A percentile compares a stretch with the other conserved stretches of the same genome.
Evolutionary conservation across 257 asterid species (phyloP).

Genomic region (Knoxia roxburghii): DNA sequence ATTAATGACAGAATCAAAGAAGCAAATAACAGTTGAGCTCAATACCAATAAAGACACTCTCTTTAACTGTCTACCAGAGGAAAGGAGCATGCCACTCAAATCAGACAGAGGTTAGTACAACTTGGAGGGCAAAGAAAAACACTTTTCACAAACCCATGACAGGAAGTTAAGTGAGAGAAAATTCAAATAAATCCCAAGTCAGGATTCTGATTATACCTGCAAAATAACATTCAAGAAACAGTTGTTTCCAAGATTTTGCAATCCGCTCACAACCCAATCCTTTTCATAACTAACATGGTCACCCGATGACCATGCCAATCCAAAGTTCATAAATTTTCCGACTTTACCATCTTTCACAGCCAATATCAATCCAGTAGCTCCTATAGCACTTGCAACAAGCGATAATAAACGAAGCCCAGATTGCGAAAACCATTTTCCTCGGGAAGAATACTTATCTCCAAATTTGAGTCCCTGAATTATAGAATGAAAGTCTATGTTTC

Average conservation of each 20-base stretch:
- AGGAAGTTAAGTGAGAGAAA: background rate
- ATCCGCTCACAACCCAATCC: conserved; percentile 64
- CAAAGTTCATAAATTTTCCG: conserved; percentile 18
- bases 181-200: conserved; percentile 1
- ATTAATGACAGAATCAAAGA: background rate
- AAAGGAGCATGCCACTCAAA: no score
- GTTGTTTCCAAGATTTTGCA: conserved; percentile 77
- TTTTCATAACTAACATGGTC: conserved; percentile 20
- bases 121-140: no score
- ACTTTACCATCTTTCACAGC: conserved; percentile 35
- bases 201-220: conserved; percentile 48
- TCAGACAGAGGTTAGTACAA: background rate
- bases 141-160: no score
- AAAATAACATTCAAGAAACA: conserved; percentile 85
- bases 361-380: conserved; percentile 46
- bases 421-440: conserved; percentile 16
- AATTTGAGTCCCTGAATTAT: conserved; percentile 27
- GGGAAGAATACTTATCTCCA: conserved; percentile 25
- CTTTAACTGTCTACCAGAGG: background rate
- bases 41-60: background rate
- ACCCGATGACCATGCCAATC: conserved; percentile 11
- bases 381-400: conserved; percentile 45
- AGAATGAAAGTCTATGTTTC: conserved; percentile 23
- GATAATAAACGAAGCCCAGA: conserved; percentile 40
- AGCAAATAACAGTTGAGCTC: background rate